Base-by-base conservation (phyloP, 2,329 filamentous ascomycete species). In the Scleromitrula shiraiana region DNA sequence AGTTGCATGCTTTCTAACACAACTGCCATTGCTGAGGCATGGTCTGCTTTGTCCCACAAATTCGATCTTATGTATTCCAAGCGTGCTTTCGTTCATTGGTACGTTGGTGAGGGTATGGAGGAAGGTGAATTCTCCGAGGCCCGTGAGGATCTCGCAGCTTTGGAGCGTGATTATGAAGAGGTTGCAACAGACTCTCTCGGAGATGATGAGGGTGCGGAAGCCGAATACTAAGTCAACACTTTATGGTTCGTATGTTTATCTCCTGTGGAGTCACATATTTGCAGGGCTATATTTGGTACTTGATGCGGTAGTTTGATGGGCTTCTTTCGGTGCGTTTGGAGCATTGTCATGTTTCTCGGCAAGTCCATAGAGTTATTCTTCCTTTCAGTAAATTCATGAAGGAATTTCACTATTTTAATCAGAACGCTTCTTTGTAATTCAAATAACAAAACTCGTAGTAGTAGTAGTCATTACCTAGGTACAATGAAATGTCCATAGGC, bases 51-150 rank as follows among this genome's bases (percentile, higher is more conserved):
- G 29, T 76, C 80, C 61, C 77, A 80, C 67, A 83, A 83, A 63
- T 83, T 83, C 64, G 80, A 83, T 60, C 74, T 83, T 53, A 83
- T 83, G 80, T 83, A 83, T 67, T 74, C 73, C 52, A 83, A 83
- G 70, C 76, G 80, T 53, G 80, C 80, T 10, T 83, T 83, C 61
- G 80, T 83, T n/a, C 80, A 83, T 64, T 83, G 80, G 80, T 83
- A 83, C 58, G 80, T 83, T 48, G 80, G 80, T 55, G 80, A 83
- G 65, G 80, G 80, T 65, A 83, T 83, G 80, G 80, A 83, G 65
- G 79, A 83, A 63, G 80, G 80, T 54, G 80, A 83, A 62, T 83
- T 83, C 67, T 75, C 71, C 24, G 80, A 83, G 63, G 79, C 80
- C 32, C 72, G 80, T 59, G 80, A 83, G 66, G 79, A 83, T 64